These are phyloP conservation scores for Acer campestre DNA, from an alignment of 345 rosid species.

Conservation along the genomic window DNA sequence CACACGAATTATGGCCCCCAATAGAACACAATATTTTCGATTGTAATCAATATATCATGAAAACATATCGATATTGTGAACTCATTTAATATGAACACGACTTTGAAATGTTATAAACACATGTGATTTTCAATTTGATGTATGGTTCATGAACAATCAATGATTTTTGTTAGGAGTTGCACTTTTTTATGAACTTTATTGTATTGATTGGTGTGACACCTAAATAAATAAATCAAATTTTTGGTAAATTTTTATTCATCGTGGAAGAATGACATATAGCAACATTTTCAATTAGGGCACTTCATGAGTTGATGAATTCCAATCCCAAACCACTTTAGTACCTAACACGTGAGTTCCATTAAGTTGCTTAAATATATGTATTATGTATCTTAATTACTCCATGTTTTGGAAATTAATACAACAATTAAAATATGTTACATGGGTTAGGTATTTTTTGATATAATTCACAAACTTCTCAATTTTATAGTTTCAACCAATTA, in stretches of 20 bases:
- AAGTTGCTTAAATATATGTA: neutral
- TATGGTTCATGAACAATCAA: neutral
- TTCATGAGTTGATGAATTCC: too few relatives aligned
- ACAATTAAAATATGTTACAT: neutral
- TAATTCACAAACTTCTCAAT: neutral
- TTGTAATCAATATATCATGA: neutral
- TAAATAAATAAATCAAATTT: neutral
- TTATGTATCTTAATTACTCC: neutral
- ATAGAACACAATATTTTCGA: neutral
- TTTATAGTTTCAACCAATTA: neutral
- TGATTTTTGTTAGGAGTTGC: neutral
- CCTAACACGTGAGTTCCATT: neutral
- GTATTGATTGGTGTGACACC: neutral
- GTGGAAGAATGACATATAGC: neutral
- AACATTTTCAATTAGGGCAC: neutral
- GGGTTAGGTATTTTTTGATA: neutral
- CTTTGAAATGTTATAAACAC: neutral
- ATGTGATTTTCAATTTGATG: neutral
- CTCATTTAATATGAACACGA: neutral
- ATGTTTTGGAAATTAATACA: too few relatives aligned
- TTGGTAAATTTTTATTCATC: too few relatives aligned
- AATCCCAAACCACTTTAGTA: neutral
- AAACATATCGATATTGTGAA: neutral
- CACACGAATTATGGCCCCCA: too few relatives aligned
- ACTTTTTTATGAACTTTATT: neutral